phyloP scores from a whole-genome alignment of 352 stramenopile genomes.

The Phytophthora nicotianae region DNA sequence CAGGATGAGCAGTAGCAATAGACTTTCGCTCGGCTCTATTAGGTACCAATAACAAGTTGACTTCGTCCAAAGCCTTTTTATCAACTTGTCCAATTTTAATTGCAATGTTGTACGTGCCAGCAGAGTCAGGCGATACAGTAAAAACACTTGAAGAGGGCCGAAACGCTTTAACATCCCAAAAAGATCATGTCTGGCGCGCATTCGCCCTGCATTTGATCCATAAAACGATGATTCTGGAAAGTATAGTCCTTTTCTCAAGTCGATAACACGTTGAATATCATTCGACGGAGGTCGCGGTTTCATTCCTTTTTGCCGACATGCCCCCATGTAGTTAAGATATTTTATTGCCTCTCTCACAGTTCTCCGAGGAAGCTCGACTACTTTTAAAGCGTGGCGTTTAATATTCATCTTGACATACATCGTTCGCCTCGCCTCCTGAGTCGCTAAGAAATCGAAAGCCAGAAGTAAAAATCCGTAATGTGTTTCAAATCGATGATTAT shows the following conservation, averaged over 20 bases:
- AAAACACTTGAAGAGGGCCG: slow-evolving; percentile 35
- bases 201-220: slow-evolving; percentile 24
- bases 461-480: slow-evolving; percentile 39
- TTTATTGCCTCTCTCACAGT: slow-evolving; percentile 18
- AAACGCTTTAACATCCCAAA: slow-evolving; percentile 36
- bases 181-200: slow-evolving; percentile 23
- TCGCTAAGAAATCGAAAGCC: slow-evolving; percentile 24
- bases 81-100: not conserved
- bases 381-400: slow-evolving; percentile 12
- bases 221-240: slow-evolving; percentile 22
- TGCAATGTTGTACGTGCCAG: slow-evolving; percentile 8
- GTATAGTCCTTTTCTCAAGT: slow-evolving; percentile 25
- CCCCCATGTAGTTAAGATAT: slow-evolving; percentile 17
- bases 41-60: not conserved
- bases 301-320: not conserved
- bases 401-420: slow-evolving; percentile 32
- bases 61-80: not conserved
- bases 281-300: not conserved
- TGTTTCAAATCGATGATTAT: slow-evolving; percentile 26
- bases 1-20: slow-evolving; percentile 18
- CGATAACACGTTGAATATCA: slow-evolving; percentile 14
- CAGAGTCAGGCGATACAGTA: slow-evolving; percentile 29
- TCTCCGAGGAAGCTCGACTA: not conserved
- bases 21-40: slow-evolving; percentile 10
- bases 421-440: slow-evolving; percentile 10